A percentile compares a stretch with the other conserved stretches of the same genome.
Conservation (phyloP, 371 early-diverging fungal genomes). For the Actinomucor elegans region DNA sequence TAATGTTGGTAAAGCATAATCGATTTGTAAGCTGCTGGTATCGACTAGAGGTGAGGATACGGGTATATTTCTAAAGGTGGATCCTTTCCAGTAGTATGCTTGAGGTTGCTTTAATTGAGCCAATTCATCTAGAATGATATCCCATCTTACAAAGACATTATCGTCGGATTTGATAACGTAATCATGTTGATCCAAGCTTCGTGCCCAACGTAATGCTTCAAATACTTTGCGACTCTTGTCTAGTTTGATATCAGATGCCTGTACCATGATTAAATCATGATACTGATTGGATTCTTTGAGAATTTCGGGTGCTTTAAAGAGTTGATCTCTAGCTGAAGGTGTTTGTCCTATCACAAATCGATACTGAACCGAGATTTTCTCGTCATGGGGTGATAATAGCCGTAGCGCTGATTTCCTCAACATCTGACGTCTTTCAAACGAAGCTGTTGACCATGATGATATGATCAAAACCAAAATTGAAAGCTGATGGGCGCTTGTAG, state of each 20-base stretch:
- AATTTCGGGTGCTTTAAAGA: slow-evolving; percentile 35
- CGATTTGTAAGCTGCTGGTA: slow-evolving; percentile 22
- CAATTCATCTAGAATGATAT: slow-evolving; percentile 41
- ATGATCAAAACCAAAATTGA: slow-evolving; percentile 49
- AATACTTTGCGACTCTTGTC: slow-evolving; percentile 58
- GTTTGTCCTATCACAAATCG: slow-evolving; percentile 59
- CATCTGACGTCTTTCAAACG: slow-evolving; percentile 40
- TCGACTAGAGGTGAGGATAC: slow-evolving; percentile 15
- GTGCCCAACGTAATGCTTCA: slow-evolving; percentile 55
- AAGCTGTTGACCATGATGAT: slow-evolving; percentile 55
- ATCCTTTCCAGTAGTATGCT: slow-evolving; percentile 55
- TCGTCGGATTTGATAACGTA: slow-evolving; percentile 62
- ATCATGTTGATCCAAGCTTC: slow-evolving; percentile 36
- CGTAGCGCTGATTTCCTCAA: slow-evolving; percentile 48
- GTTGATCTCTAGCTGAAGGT: slow-evolving; percentile 42
- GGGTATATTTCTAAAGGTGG: slow-evolving; percentile 54
- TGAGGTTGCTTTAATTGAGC: slow-evolving; percentile 5
- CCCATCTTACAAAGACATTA: slow-evolving; percentile 62
- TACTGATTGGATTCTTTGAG: slow-evolving; percentile 45
- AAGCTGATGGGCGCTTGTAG: slow-evolving; percentile 11
- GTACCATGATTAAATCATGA: slow-evolving; percentile 54
- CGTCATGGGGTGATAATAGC: slow-evolving; percentile 28
- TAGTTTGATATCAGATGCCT: slow-evolving; percentile 47
- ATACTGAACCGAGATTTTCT: slow-evolving; percentile 28
- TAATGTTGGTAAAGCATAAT: slow-evolving; percentile 46